These are phyloP conservation scores for Pugionium dolabratum DNA, from an alignment of 345 rosid genomes.

Conservation along the genomic window DNA sequence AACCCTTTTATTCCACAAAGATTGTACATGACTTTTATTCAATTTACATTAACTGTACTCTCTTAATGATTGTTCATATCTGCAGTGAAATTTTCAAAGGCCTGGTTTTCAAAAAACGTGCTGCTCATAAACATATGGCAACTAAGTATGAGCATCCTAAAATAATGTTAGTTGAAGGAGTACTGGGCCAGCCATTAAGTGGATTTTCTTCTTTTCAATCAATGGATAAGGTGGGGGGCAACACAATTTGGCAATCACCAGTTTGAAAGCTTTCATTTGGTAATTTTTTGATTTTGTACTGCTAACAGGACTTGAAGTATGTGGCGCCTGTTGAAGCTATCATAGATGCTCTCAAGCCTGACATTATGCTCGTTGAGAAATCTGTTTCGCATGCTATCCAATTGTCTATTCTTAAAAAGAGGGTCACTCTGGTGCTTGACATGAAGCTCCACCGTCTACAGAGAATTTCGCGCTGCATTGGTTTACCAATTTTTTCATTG, in stretches of 20 bases:
- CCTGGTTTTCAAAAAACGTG: constrained; percentile 89
- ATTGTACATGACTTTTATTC: background rate
- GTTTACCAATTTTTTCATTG: constrained; percentile 62
- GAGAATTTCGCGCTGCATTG: constrained; percentile 83
- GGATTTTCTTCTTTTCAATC: constrained; percentile 73
- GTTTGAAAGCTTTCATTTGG: constrained; percentile 17
- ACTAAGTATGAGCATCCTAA: constrained; percentile 72
- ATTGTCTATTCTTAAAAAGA: constrained; percentile 63
- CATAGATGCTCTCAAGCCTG: constrained; percentile 68
- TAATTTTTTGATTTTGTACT: constrained; percentile 17
- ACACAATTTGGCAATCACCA: background rate
- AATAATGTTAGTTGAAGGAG: constrained; percentile 71
- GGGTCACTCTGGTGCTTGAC: constrained; percentile 81
- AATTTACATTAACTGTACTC: background rate
- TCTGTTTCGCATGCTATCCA: constrained; percentile 83
- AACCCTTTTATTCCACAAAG: constrained; percentile 1
- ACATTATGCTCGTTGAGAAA: constrained; percentile 86
- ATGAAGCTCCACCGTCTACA: constrained; percentile 90
- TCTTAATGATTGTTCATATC: constrained; percentile 20
- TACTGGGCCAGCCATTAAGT: constrained; percentile 71
- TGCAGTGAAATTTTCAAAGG: constrained; percentile 86
- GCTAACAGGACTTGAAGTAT: constrained; percentile 60
- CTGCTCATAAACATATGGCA: constrained; percentile 96
- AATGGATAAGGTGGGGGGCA: constrained; percentile 61
- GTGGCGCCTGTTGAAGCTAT: constrained; percentile 58